These are phyloP conservation scores for Ophiostoma pallidulum DNA, from an alignment of 2,329 filamentous ascomycete genomes.

Conservation along the genomic window DNA sequence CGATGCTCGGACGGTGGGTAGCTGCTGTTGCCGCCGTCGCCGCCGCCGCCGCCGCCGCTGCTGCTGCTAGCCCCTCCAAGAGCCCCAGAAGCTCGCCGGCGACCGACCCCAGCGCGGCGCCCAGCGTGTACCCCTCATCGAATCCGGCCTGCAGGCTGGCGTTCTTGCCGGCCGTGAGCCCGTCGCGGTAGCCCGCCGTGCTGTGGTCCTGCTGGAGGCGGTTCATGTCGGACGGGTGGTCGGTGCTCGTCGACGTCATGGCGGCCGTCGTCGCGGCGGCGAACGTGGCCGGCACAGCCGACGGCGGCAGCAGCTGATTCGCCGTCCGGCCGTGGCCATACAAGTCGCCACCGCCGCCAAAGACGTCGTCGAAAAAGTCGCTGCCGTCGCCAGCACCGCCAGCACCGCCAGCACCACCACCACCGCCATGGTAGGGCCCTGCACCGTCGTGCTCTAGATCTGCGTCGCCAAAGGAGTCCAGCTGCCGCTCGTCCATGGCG, in stretches of 20 bases:
- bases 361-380: slow-evolving; percentile 18
- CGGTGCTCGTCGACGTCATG: neutral
- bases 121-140: slow-evolving; percentile 80
- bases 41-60: slow-evolving; percentile 28
- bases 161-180: slow-evolving; percentile 66
- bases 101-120: slow-evolving; percentile 66
- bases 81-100: slow-evolving; percentile 69
- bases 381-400: neutral
- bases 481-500: neutral
- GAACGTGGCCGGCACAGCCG: no score
- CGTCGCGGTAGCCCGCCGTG: slow-evolving; percentile 85
- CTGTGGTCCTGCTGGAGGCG: slow-evolving; percentile 67
- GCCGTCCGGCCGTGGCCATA: no score
- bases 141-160: slow-evolving; percentile 76
- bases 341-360: no score
- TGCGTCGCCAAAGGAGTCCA: no score
- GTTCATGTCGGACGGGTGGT: slow-evolving; percentile 55
- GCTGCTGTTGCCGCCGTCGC: no score
- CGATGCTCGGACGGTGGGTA: no score
- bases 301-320: no score
- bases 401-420: neutral
- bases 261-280: neutral
- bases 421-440: neutral
- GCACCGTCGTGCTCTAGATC: neutral
- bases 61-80: slow-evolving; percentile 59